Base-by-base conservation (phyloP, 2,329 filamentous ascomycete genomes). In the Aureobasidium sp. region DNA sequence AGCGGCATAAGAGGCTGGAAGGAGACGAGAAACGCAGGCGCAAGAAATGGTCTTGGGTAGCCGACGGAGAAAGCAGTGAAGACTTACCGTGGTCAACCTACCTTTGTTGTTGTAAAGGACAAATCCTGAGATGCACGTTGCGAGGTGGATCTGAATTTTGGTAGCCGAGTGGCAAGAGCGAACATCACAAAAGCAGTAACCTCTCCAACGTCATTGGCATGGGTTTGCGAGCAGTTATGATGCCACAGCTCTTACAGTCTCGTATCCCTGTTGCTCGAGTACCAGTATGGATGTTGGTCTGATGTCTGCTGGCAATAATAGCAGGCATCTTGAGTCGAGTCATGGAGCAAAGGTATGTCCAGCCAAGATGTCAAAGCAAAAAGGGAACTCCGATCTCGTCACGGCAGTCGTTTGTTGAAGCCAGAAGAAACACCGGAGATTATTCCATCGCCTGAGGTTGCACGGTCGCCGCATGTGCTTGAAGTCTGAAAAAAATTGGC, bases 171-270 rank as follows among this genome's bases (percentile, higher is more conserved):
- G 53, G 53, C 53, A 36, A 57, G n/a, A 45, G 37, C 51, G 39
- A 57, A 45, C 27, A 57, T 45, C 53, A 57, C 36, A 56, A 56
- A 57, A 57, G 53, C 39, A 57, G 39, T n/a, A 20, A 34, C 41
- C 12, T 22, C 12, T 12, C 31, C 31, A 34, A 11, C 31, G 31
- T 34, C 31, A 12, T 34, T 2, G 53, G 39, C 37, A 57, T 25
- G 22, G 3, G 6, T 25, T 44, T 5, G 39, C 53, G 27, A 57
- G 17, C 41, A 11, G 14, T 34, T 41, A 9, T 57, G 39, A 45
- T 57, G 53, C n/a, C 11, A 44, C 34, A 27, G n/a, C 12, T 9
- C 11, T 31, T 6, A 5, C 42, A 2, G 11, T 20, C 39, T 15
- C 9, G 25, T 20, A 11, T 6, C 31, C 31, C 4, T 51, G 31